phyloP scores from a whole-genome alignment of 176 grass and related monocot species.

The Canna indica region DNA sequence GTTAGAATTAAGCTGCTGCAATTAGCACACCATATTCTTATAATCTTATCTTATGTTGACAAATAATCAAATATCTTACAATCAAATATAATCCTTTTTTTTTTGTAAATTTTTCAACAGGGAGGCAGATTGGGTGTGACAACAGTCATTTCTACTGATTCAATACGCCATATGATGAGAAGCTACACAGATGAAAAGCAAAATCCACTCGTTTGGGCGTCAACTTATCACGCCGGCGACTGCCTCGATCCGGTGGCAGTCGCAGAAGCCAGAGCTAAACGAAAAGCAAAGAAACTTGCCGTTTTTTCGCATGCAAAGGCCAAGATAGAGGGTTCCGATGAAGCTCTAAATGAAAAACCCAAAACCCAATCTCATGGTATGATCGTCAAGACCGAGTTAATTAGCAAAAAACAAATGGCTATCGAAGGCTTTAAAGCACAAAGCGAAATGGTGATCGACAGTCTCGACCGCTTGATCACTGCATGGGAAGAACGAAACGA shows the following conservation, averaged over 20 bases:
- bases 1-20: too few species aligned
- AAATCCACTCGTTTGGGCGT: conserved; percentile 83
- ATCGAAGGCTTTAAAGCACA: conserved; percentile 94
- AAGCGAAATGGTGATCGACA: conserved; percentile 94
- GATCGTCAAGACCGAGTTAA: conserved; percentile 37
- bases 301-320: conserved; percentile 30
- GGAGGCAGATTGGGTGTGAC: conserved; percentile 83
- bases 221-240: conserved; percentile 93
- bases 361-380: conserved; percentile 26
- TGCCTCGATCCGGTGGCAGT: conserved; percentile 76
- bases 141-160: conserved; percentile 88
- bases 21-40: not conserved
- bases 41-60: not conserved
- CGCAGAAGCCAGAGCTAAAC: conserved; percentile 64
- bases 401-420: conserved; percentile 75
- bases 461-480: conserved; percentile 81
- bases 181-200: conserved; percentile 75
- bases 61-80: not conserved
- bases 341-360: conserved; percentile 35
- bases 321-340: conserved; percentile 29
- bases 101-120: conserved; percentile 26
- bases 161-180: conserved; percentile 97
- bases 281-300: conserved; percentile 59
- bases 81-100: conserved; percentile 4
- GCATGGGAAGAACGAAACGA: conserved; percentile 95